Evolutionary conservation across 106 monocot genomes (phyloP).

Genomic region (Xerophyta viscosa): DNA sequence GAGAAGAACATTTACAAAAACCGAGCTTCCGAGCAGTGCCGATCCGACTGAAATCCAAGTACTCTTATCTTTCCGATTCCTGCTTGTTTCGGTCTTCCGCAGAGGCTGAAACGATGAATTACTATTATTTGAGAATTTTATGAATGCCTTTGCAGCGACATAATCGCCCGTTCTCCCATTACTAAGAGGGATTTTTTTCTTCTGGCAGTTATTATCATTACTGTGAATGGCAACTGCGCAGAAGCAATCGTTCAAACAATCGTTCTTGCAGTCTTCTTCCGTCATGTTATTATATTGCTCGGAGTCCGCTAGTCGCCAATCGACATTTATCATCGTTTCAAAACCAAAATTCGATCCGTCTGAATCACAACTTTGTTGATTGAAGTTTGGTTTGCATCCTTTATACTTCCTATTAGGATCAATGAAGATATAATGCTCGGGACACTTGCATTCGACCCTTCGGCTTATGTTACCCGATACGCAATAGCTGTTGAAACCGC

Average conservation of each 20-base stretch:
- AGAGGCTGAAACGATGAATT: neutral
- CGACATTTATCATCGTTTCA: neutral
- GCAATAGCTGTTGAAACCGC: constrained; percentile 30
- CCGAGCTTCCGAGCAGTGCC: constrained; percentile 8
- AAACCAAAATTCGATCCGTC: neutral
- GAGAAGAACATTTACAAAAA: constrained; percentile 11
- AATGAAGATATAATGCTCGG: constrained; percentile 9
- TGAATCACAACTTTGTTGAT: constrained; percentile 7
- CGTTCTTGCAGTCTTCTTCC: constrained; percentile 6
- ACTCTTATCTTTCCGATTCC: neutral
- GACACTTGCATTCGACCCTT: constrained; percentile 12
- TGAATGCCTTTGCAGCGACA: neutral
- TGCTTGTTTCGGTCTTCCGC: neutral
- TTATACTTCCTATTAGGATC: constrained; percentile 12
- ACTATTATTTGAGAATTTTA: too few relatives aligned
- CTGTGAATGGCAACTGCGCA: constrained; percentile 17
- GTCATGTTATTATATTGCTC: constrained; percentile 4
- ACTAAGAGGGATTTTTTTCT: constrained; percentile 13
- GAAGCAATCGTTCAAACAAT: constrained; percentile 30
- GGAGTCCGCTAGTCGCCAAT: constrained; percentile 17
- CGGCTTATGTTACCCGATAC: neutral
- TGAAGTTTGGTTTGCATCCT: constrained; percentile 24
- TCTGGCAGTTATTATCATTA: neutral
- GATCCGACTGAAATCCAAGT: constrained; percentile 7
- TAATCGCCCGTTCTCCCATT: neutral